Conservation (phyloP, 2,329 filamentous ascomycete species). For the Cadophora gregata region DNA sequence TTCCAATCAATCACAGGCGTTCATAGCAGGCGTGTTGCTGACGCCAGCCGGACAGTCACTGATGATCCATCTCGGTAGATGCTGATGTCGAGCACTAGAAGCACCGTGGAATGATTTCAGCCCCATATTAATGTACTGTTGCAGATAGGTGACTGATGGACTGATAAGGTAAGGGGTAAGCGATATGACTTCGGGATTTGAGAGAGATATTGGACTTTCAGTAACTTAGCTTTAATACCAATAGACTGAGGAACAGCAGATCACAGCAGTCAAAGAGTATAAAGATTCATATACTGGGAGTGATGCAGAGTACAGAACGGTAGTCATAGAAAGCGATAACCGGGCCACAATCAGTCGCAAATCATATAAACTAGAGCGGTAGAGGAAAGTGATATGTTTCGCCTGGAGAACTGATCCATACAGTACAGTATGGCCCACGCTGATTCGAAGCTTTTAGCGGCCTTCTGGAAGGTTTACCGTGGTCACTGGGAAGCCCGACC, state of each 20-base stretch:
- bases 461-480: constrained; percentile 28
- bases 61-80: constrained; percentile 9
- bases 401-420: neutral
- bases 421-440: constrained; percentile 1
- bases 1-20: neutral
- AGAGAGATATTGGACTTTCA: too few relatives aligned
- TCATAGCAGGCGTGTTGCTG: constrained; percentile 17
- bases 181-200: constrained; percentile 1
- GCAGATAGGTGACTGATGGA: neutral
- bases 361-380: neutral
- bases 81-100: constrained; percentile 16
- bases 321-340: neutral
- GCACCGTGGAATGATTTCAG: constrained; percentile 15
- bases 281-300: neutral
- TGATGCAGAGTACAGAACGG: neutral
- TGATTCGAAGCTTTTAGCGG: constrained; percentile 28
- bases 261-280: neutral
- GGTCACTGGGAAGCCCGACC: neutral
- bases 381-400: constrained; percentile 1
- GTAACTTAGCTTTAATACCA: neutral
- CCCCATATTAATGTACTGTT: constrained; percentile 22
- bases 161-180: constrained; percentile 4
- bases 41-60: neutral
- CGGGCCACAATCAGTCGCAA: neutral
- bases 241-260: neutral